Percentiles rank a stretch among this genome's conserved stretches.
Conservation (phyloP, 208 protist species). For the Acanthamoeba divionensis region DNA sequence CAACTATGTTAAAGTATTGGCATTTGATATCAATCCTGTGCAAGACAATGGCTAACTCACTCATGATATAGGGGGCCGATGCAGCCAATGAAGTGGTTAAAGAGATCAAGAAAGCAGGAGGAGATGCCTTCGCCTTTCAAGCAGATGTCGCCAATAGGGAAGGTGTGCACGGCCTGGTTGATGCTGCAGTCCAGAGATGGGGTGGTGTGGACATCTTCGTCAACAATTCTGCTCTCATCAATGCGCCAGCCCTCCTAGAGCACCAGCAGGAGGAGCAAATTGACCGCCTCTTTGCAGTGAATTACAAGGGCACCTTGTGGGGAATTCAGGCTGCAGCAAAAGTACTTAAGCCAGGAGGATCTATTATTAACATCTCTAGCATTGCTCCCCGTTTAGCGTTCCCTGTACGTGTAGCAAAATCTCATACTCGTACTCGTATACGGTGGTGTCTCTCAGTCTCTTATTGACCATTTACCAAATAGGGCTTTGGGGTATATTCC, state of each 20-base stretch:
- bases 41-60: no score
- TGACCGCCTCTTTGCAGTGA: background rate
- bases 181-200: background rate
- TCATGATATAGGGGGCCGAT: no score
- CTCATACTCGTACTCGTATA: no score
- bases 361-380: constrained; percentile 15
- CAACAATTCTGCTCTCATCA: background rate
- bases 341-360: background rate
- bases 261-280: background rate
- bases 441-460: no score
- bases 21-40: no score
- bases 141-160: background rate
- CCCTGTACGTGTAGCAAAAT: no score
- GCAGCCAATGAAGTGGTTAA: background rate
- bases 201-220: background rate
- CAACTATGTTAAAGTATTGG: background rate
- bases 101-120: background rate
- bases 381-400: no score
- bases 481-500: no score
- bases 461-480: no score
- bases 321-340: no score
- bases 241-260: no score
- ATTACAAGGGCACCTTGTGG: no score
- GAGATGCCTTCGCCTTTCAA: background rate
- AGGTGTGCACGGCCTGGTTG: background rate